Evolutionary conservation across 257 asterid species (phyloP), one percentile per base, ranked within the genome.

Genomic region (Craterostigma plantagineum): DNA sequence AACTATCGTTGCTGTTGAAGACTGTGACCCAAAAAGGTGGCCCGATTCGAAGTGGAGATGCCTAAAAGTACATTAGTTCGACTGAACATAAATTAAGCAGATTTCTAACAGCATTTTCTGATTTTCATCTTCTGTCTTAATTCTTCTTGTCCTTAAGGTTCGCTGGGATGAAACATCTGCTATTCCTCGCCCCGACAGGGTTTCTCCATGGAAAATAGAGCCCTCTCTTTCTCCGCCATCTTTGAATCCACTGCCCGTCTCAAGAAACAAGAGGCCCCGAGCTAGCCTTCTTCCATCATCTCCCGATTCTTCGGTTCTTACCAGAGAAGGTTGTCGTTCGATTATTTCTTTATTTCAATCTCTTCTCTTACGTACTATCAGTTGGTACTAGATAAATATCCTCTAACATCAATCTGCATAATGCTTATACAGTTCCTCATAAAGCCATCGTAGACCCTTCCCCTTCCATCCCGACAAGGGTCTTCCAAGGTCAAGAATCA

Each of bases 101-200:
- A 23, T 23, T 23, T 23, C 6, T 23, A 23, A 6, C 30, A 23
- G 30, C 11, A 42, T 11, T 7, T 9, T 14, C 13, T 6, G 16
- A 39, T 39, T 13, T 39, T 11, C 5, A 1, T 7, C n/a, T 10
- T 11, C 4, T 11, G 9, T 39, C 16, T 11, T 33, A 30, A 12
- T 7, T 54, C 50, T 34, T 56, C n/a, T n/a, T n/a, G n/a, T 11
- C 18, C 34, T 54, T 10, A 56, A 86, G 97, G 98, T 82, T 38
- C 77, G 98, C 9, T 87, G 98, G 98, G 98, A 87, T 59, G 98
- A 87, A 72, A 82, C 68, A 41, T 82, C 93, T 23, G 54, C 91
- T 35, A 68, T 76, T 52, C 68, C 85, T 54, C 80, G 98, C 38
- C 98, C 98, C 0, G 98, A 82, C 27, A 76, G 83, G 53, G 95